These are phyloP conservation scores for Pneumocystis carinii DNA, from an alignment of 1,139 yeast species.

Conservation along the genomic window DNA sequence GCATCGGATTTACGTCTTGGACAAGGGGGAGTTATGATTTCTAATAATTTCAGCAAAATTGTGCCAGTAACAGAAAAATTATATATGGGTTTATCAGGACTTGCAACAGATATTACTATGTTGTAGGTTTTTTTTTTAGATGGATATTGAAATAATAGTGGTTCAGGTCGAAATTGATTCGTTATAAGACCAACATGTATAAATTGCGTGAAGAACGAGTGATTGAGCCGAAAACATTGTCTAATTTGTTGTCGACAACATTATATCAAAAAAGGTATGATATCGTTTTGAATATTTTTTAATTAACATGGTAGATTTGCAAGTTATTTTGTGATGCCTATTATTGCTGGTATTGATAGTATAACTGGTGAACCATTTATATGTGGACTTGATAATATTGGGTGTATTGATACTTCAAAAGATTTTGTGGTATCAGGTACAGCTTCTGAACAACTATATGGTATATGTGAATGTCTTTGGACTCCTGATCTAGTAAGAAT, in stretches of 20 bases:
- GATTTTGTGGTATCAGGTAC: slow-evolving; percentile 97
- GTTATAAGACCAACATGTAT: slow-evolving; percentile 75
- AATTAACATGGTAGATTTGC: slow-evolving; percentile 39
- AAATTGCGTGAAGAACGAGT: slow-evolving; percentile 80
- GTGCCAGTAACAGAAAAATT: slow-evolving; percentile 66
- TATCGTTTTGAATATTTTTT: background rate
- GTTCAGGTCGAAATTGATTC: slow-evolving; percentile 45
- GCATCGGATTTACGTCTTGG: slow-evolving; percentile 94
- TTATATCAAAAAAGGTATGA: slow-evolving; percentile 53
- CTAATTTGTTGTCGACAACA: slow-evolving; percentile 79
- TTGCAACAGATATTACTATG: slow-evolving; percentile 87
- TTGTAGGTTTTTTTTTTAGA: slow-evolving; percentile 24
- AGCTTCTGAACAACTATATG: slow-evolving; percentile 86
- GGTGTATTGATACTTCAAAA: slow-evolving; percentile 87
- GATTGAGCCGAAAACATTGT: slow-evolving; percentile 87
- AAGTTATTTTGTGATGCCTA: slow-evolving; percentile 92
- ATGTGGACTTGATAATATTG: slow-evolving; percentile 92
- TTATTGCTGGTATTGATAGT: slow-evolving; percentile 85
- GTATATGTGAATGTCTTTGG: slow-evolving; percentile 96
- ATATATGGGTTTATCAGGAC: slow-evolving; percentile 81
- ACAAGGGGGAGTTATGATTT: slow-evolving; percentile 78
- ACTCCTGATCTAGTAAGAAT: slow-evolving; percentile 52
- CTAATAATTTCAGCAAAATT: slow-evolving; percentile 85
- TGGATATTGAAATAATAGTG: background rate
- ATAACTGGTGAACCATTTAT: slow-evolving; percentile 73